Evolutionary conservation across 73 alveolate species (phyloP).

Genomic region (Uronychia binucleata): DNA sequence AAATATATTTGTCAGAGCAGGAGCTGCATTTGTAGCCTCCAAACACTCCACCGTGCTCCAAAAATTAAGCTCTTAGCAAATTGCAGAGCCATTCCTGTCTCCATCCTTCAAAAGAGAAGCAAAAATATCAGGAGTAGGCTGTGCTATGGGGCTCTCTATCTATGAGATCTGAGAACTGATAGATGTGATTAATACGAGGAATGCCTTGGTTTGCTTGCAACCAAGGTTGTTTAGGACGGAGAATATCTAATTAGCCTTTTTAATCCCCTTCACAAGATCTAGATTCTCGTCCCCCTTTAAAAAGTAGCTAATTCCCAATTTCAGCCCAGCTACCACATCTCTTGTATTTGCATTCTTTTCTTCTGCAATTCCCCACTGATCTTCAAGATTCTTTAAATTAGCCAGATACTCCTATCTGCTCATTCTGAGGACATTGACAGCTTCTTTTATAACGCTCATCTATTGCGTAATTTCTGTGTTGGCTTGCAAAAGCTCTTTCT

Average conservation of each 20-base stretch:
- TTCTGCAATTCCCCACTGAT: too few relatives aligned
- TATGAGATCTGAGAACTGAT: background rate
- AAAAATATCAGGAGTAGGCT: background rate
- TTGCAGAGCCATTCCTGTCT: background rate
- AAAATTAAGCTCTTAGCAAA: background rate
- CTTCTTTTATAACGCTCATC: too few relatives aligned
- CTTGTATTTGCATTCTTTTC: too few relatives aligned
- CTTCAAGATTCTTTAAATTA: too few relatives aligned
- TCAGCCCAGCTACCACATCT: background rate
- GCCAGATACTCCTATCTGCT: too few relatives aligned
- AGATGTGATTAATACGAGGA: background rate
- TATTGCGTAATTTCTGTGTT: too few relatives aligned
- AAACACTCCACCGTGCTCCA: background rate
- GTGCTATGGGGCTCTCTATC: background rate
- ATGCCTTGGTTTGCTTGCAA: background rate
- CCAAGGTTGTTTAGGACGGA: background rate
- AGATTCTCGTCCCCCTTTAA: background rate
- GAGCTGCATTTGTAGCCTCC: background rate
- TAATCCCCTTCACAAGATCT: background rate
- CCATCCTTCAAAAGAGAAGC: background rate
- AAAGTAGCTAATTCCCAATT: background rate
- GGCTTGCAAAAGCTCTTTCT: too few relatives aligned
- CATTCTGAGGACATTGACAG: too few relatives aligned
- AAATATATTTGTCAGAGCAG: background rate
- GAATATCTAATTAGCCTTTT: background rate